Evolutionary conservation across 2,329 filamentous ascomycete species (phyloP), one percentile per base, ranked within the genome.

Genomic region (Colletotrichum theobromicola): DNA sequence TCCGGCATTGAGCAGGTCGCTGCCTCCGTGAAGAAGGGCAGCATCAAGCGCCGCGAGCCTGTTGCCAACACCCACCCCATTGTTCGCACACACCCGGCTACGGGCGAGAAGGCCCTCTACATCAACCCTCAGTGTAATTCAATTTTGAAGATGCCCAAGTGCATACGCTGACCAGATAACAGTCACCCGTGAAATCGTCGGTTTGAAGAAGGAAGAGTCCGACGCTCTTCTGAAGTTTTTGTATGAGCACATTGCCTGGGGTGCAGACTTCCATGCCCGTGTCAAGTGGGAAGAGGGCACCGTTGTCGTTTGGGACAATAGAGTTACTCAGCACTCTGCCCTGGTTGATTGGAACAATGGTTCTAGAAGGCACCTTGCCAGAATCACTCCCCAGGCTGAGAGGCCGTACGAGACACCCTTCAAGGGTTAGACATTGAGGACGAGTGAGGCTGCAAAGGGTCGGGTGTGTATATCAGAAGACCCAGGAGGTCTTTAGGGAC

Each of bases 201-300:
- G 73, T 7, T 21, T 73, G 18, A 75, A 75, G 64, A 75, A 75
- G 70, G 73, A 75, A 42, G 73, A 75, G 37, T 75, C 73, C 3
- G 73, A 75, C 26, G 70, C 70, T 2, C 28, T 75, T n/a, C 73
- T 75, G 13, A 75, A 75, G 50, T 75, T 75, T 37, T 53, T 75
- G 3, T 75, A 75, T 50, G 73, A 75, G 64, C 73, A 75, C 64
- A 74, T 75, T 24, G 73, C 73, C 7, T 75, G 73, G 73, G 73
- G 73, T 28, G 73, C 73, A 12, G 73, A 75, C 55, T 75, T 75
- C 64, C 73, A 75, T 24, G 50, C 70, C n/a, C 73, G 73, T 35
- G 70, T 75, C 15, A 75, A 75, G 73, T 75, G 73, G 73, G 73
- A 75, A 18, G 73, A 75, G 50, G 65, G 70, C 3, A 75, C 73